Evolutionary conservation across 306 rosid genomes (phyloP).

Genomic region (Quercus robur): DNA sequence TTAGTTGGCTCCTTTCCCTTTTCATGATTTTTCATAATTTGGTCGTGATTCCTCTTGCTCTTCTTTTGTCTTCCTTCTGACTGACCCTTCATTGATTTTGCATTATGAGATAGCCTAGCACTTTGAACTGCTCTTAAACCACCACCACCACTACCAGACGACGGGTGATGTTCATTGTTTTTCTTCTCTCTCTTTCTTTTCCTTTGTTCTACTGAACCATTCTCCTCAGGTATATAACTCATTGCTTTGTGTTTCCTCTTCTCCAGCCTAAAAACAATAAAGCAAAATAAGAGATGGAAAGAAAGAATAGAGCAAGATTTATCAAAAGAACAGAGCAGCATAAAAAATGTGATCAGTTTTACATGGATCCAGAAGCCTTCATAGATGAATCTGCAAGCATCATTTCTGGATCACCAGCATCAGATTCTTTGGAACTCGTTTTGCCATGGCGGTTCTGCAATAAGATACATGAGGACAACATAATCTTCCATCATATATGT

Average conservation of each 20-base stretch:
- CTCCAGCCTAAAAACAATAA: constrained; percentile 38
- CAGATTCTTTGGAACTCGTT: constrained; percentile 38
- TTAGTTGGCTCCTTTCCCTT: constrained; percentile 32
- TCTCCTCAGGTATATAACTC: constrained; percentile 26
- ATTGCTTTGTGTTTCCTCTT: constrained; percentile 32
- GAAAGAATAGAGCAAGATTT: background rate
- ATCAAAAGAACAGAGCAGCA: background rate
- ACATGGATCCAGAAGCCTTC: constrained; percentile 39
- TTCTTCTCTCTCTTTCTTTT: constrained; percentile 46
- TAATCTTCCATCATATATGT: constrained; percentile 1
- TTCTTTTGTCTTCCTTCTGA: constrained; percentile 24
- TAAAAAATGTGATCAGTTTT: background rate
- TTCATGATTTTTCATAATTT: constrained; percentile 19
- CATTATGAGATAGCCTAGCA: constrained; percentile 30
- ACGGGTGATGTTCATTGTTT: constrained; percentile 12
- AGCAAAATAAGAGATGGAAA: background rate
- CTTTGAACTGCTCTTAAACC: constrained; percentile 30
- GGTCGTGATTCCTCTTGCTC: constrained; percentile 23
- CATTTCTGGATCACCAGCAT: constrained; percentile 20
- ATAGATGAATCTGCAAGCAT: constrained; percentile 41
- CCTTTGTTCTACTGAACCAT: constrained; percentile 17
- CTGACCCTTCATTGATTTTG: constrained; percentile 21
- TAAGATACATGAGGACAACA: background rate
- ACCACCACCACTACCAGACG: constrained; percentile 16
- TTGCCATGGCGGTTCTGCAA: constrained; percentile 80